Evolutionary conservation across 306 rosid genomes (phyloP), one percentile per base, ranked within the genome.

Genomic region (Luffa acutangula): DNA sequence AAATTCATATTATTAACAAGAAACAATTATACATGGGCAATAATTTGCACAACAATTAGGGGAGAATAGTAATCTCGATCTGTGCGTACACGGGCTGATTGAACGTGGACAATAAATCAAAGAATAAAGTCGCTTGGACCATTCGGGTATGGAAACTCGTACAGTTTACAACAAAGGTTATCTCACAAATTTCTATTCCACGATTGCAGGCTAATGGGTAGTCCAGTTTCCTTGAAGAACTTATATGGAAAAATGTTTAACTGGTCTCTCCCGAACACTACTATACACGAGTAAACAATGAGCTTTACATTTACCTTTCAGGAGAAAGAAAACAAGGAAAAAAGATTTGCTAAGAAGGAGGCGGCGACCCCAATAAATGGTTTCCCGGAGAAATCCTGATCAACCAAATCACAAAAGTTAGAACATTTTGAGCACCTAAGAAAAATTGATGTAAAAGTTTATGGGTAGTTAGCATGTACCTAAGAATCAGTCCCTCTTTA

Each of bases 361-460:
- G 82, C 43, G 92, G 84, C 65, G 92, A 88, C 31, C 90, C 77
- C 34, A 60, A 73, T 58, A 91, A 80, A 69, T 77, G 85, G 84
- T 94, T 94, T 82, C 98, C 97, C 62, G 83, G 78, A 56, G 89
- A 80, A 74, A 79, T 78, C 85, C 97, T 94, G 90, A 81, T 80
- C 11, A 52, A 53, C 78, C 63, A 75, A 78, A 75, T 80, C 69
- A 84, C 73, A 69, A 81, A 2, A 82, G 66, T 83, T 76, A 41
- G 49, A 80, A 88, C 72, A 89, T 79, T 67, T 46, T 43, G 49
- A 72, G 81, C 33, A 36, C 56, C 59, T 45, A 59, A 37, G n/a
- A 42, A 69, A 56, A n/a, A 54, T 45, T 49, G 7, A 67, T 46
- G 79, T 21, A 69, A 17, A 78, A 75, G 80, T 62, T 70, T 15